A percentile compares a stretch with the other conserved stretches of the same genome.
Evolutionary conservation across 441 rosid genomes (phyloP).

Genomic region (Euphorbia celastroides): DNA sequence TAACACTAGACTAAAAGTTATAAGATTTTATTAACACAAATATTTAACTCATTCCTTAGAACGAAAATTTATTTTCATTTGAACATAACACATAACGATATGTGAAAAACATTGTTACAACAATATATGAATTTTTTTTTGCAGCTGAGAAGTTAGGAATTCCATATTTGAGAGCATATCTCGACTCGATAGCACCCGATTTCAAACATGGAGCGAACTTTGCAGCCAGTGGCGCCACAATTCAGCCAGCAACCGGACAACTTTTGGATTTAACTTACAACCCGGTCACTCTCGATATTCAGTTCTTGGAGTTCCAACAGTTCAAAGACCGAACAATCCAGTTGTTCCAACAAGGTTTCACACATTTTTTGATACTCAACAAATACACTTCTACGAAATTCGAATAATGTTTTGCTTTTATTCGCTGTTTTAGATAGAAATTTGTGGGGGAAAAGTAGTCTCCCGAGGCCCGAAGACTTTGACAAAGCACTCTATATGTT

Average conservation of each 20-base stretch:
- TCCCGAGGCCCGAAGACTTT: slow-evolving; percentile 12
- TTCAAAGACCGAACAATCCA: slow-evolving; percentile 1
- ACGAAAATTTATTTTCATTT: too few species aligned
- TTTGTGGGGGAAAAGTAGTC: not conserved
- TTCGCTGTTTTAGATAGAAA: not conserved
- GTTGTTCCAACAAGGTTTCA: slow-evolving; percentile 2
- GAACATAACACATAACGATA: too few species aligned
- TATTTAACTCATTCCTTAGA: too few species aligned
- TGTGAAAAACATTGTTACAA: not conserved
- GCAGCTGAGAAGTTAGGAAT: slow-evolving; percentile 9
- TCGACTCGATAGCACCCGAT: slow-evolving; percentile 3
- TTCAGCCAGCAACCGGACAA: not conserved
- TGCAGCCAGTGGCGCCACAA: slow-evolving; percentile 9
- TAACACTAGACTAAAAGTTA: too few species aligned
- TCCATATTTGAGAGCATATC: slow-evolving; percentile 13
- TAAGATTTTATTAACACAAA: too few species aligned
- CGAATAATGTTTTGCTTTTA: not conserved
- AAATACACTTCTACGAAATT: not conserved
- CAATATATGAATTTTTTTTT: not conserved
- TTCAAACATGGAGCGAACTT: slow-evolving; percentile 11
- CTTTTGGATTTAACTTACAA: slow-evolving; percentile 3
- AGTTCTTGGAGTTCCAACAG: slow-evolving; percentile 8
- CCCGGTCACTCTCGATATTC: not conserved
- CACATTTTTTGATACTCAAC: not conserved
- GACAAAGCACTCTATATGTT: slow-evolving; percentile 4